Conservation (phyloP, 202 grass and related monocot species). For the Thinopyrum obtusiflorum region DNA sequence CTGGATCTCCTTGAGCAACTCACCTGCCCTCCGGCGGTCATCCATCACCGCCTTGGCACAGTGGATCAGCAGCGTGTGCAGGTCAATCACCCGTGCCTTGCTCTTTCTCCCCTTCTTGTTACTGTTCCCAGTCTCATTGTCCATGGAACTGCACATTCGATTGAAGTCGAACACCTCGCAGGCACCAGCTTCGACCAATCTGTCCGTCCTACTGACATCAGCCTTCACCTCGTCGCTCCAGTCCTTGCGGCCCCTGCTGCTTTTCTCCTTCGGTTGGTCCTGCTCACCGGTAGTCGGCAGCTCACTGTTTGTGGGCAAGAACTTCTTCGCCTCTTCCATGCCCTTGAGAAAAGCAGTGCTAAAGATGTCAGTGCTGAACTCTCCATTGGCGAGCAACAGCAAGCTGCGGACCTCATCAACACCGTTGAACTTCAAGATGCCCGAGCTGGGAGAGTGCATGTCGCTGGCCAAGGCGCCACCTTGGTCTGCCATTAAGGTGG, state of each 20-base stretch:
- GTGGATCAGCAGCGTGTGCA: constrained; percentile 51
- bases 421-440: constrained; percentile 1
- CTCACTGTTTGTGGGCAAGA: background rate
- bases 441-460: too few relatives aligned
- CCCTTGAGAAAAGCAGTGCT: constrained; percentile 19
- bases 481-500: too few relatives aligned
- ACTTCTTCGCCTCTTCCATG: constrained; percentile 22
- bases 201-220: constrained; percentile 27
- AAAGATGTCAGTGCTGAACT: background rate
- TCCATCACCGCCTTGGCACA: constrained; percentile 55
- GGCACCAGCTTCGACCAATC: constrained; percentile 32
- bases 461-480: too few relatives aligned
- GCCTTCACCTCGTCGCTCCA: constrained; percentile 24
- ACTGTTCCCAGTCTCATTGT: background rate
- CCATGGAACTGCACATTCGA: background rate
- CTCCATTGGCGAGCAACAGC: background rate
- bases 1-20: constrained; percentile 58
- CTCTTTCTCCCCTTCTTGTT: constrained; percentile 7
- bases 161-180: constrained; percentile 42
- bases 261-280: background rate
- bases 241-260: constrained; percentile 29
- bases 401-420: background rate
- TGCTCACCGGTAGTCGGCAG: background rate
- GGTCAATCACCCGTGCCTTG: constrained; percentile 26
- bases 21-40: constrained; percentile 30